Evolutionary conservation across 179 eudicot genomes (phyloP).

Genomic region (Dionaea muscipula): DNA sequence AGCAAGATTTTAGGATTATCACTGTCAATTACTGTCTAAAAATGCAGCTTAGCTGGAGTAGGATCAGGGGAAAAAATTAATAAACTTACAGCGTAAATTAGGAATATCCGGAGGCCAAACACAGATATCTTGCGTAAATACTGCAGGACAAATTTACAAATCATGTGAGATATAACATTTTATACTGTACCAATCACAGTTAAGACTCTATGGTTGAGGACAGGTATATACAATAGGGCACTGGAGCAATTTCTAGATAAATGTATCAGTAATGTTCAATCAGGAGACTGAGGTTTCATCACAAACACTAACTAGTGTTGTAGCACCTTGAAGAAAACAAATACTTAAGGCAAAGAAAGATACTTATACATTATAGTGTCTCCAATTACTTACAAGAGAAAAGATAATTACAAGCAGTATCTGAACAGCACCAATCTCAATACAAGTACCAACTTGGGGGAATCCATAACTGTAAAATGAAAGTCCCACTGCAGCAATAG

Average conservation of each 20-base stretch:
- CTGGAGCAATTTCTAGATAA: no score
- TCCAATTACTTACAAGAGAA: conserved; percentile 64
- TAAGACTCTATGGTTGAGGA: conserved; percentile 2
- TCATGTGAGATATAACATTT: neutral
- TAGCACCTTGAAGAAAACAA: no score
- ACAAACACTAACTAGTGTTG: no score
- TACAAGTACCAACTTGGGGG: conserved; percentile 82
- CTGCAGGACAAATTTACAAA: conserved; percentile 37
- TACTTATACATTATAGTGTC: conserved; percentile 4
- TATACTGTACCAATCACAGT: neutral
- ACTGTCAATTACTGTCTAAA: no score
- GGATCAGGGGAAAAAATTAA: neutral
- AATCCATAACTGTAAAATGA: conserved; percentile 94
- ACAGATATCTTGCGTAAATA: conserved; percentile 87
- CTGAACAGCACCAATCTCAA: conserved; percentile 87
- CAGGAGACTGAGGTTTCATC: no score
- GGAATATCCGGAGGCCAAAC: conserved; percentile 79
- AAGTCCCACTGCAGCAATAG: conserved; percentile 94
- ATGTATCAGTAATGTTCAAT: no score
- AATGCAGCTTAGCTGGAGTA: no score
- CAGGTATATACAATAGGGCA: no score
- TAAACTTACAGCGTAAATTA: conserved; percentile 76
- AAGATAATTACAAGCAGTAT: conserved; percentile 70
- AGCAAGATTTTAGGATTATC: no score
- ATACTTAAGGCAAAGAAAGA: no score